phyloP scores from a whole-genome alignment of 495 filamentous ascomycete species.

The Letharia columbiana region DNA sequence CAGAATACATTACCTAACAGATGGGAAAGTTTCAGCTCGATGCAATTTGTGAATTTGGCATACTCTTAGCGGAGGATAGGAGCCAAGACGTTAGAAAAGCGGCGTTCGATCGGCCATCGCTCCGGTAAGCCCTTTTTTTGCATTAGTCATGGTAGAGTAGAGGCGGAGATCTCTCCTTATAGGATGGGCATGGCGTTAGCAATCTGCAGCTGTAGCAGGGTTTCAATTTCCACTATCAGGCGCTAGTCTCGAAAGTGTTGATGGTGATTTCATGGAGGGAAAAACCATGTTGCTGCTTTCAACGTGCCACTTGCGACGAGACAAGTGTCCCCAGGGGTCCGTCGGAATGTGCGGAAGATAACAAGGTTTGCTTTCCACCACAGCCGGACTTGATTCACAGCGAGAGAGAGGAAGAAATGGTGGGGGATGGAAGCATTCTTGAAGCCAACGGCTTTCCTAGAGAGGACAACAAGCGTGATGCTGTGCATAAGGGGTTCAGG shows the following conservation, averaged over 20 bases:
- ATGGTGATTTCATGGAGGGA: conserved; percentile 11
- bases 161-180: neutral
- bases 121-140: neutral
- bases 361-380: neutral
- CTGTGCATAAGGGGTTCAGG: neutral
- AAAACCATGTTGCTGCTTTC: neutral
- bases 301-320: neutral
- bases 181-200: neutral
- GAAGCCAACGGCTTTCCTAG: neutral
- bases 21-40: neutral
- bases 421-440: neutral
- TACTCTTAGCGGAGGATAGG: too few species aligned
- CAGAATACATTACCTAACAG: too few species aligned
- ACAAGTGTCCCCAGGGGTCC: too few species aligned
- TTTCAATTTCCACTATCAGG: neutral
- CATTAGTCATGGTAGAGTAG: neutral
- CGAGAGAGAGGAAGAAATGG: neutral
- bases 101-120: conserved; percentile 1
- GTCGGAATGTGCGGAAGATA: neutral
- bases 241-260: conserved; percentile 2
- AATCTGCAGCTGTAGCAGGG: conserved; percentile 3
- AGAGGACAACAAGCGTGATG: neutral
- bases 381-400: neutral
- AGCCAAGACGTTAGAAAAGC: neutral
- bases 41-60: neutral